Evolutionary conservation across 306 rosid species (phyloP).

Genomic region (Ceratonia siliqua): DNA sequence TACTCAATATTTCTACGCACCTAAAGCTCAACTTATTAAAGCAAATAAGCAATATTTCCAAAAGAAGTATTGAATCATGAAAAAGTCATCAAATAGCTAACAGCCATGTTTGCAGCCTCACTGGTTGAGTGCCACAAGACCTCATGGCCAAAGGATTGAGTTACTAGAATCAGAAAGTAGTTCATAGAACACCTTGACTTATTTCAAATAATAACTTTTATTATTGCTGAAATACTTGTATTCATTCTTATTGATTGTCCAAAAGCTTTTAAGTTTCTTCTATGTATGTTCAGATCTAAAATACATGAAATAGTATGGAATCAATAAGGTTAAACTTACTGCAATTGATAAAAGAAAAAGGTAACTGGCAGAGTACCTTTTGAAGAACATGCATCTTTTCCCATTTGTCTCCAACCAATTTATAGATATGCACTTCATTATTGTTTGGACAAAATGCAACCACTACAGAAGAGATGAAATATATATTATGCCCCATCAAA

Average conservation of each 20-base stretch:
- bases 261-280: not conserved
- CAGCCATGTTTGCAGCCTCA: not conserved
- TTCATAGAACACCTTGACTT: not conserved
- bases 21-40: not conserved
- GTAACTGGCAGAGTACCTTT: constrained; percentile 55
- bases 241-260: not conserved
- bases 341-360: not conserved
- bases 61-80: not conserved
- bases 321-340: not conserved
- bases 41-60: no score
- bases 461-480: constrained; percentile 57
- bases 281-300: constrained; percentile 7
- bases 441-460: constrained; percentile 91
- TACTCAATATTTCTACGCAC: not conserved
- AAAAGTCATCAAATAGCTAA: not conserved
- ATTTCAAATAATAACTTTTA: not conserved
- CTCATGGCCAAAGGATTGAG: constrained; percentile 2
- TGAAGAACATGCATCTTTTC: constrained; percentile 90
- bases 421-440: constrained; percentile 89
- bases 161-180: not conserved
- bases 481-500: constrained; percentile 16
- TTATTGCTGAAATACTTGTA: not conserved
- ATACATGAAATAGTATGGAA: not conserved
- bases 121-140: not conserved
- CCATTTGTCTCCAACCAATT: constrained; percentile 83